Evolutionary conservation across 2,329 filamentous ascomycete genomes (phyloP), one percentile per base, ranked within the genome.

Genomic region (Didymella keratinophila): DNA sequence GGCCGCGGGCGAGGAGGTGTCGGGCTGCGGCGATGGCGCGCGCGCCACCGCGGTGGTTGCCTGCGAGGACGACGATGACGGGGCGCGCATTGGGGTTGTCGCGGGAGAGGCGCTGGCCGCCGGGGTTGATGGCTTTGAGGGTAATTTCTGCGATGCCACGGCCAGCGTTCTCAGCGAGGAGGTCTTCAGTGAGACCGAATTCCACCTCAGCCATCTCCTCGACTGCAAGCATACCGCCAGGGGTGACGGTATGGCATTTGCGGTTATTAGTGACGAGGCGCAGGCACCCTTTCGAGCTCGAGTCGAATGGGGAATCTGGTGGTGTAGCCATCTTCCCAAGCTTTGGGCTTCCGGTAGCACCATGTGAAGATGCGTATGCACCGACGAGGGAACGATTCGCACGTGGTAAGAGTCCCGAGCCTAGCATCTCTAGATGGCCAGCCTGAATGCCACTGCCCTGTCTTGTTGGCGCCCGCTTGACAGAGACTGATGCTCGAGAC

Each of bases 181-280:
- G 89, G 52, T 95, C 92, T 73, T 96, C 92, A 0, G 89, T 91
- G 45, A 98, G 82, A 5, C 93, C 93, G 56, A 96, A 86, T 65
- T 97, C 93, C 41, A 91, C 89, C 59, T 93, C 89, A 0, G 93
- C 93, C 55, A 96, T 91, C 70, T 95, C 93, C 78, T 98, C 95
- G 1, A 98, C 86, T 62, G 95, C 94, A 27, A 96, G 85, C 86
- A 97, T 95, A 71, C 96, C 92, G 37, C 95, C 81, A 6, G 94
- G 86, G 43, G 83, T 84, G 47, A 88, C 80, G 7, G 83, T 83
- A 30, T 86, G 83, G 61, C 86, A 88, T 54, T 79, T 79, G 50
- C 82, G 78, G 60, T 84, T 83, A 30, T 80, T 84, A 1, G 80
- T 78, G n/a, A 79, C 74, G n/a, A 88, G 75, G 20, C 81, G 80